Base-by-base conservation (phyloP, 768 basidiomycete species). In the Boletus pseudo-olivaceus region DNA sequence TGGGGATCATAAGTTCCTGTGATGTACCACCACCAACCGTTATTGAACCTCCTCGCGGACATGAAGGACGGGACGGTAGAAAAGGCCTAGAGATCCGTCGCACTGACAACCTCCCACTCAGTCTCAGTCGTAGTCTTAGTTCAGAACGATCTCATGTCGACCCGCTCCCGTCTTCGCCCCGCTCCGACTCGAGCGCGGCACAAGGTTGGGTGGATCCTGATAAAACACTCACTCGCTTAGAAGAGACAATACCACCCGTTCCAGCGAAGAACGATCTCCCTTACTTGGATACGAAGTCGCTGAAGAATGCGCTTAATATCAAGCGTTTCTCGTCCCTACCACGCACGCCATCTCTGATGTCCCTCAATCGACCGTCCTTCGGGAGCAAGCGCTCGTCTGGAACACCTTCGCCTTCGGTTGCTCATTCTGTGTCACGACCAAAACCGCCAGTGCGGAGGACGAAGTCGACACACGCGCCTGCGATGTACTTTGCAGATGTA, bases 401-500 rank as follows among this genome's bases (percentile, higher is more conserved):
- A 26, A 56, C 54, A 17, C 67, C 60, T 52, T 71, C 62, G 9
- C 66, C 60, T 46, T 67, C 58, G 45, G 59, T 77, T 68, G 26
- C 77, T 71, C 46, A 57, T 55, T 76, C 76, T 51, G 29, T 49
- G 20, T 20, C 44, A 43, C 62, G 32, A 49, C 65, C 43, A 20
- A 64, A 44, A 23, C 63, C 55, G 10, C 61, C 61, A 35, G 61
- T 62, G 29, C 68, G 62, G 20, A 75, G 62, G 53, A 67, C 68
- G n/a, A 76, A 65, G 40, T 67, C 72, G 20, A 48, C 68, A 12
- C 75, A 82, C 66, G 89, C 90, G 3, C 73, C 83, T 41, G 87
- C 88, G 12, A 81, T 94, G 83, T 77, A 78, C 58, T 88, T 79
- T 62, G 73, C 78, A 41, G 90, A 95, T 63, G 76, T 94, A 4